Percentiles rank a stretch among this genome's conserved stretches.
Evolutionary conservation across 2,329 filamentous ascomycete genomes (phyloP).

Genomic region (Ustulina deusta): DNA sequence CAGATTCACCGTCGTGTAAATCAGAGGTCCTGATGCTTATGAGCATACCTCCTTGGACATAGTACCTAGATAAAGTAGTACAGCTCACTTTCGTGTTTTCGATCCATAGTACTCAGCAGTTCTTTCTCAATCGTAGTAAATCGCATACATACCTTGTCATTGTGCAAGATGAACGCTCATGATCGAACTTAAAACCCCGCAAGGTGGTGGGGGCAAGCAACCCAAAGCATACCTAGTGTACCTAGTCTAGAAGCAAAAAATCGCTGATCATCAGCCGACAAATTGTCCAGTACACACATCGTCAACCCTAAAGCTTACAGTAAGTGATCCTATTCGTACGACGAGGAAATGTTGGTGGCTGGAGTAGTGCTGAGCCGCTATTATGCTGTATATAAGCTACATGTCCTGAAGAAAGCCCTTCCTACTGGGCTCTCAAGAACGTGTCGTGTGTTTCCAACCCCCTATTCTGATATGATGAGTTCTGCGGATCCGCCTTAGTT

Average conservation of each 20-base stretch:
- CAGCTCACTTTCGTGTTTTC: neutral
- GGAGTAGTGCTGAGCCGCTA: neutral
- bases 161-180: neutral
- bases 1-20: neutral
- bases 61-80: neutral
- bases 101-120: neutral
- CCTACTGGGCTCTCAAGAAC: neutral
- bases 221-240: conserved; percentile 1
- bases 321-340: neutral
- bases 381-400: neutral
- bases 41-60: neutral
- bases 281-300: neutral
- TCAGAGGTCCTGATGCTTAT: neutral
- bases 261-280: neutral
- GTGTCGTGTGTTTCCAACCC: neutral
- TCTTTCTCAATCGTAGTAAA: neutral
- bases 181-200: conserved; percentile 9
- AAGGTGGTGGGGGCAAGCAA: conserved; percentile 3
- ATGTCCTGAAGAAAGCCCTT: neutral
- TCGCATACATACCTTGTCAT: neutral
- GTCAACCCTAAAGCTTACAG: conserved; percentile 1
- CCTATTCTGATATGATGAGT: neutral
- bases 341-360: neutral
- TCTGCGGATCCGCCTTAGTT: neutral
- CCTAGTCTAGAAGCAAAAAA: neutral